Evolutionary conservation across 345 rosid species (phyloP), one percentile per base, ranked within the genome.

Genomic region (Camelina hispida): DNA sequence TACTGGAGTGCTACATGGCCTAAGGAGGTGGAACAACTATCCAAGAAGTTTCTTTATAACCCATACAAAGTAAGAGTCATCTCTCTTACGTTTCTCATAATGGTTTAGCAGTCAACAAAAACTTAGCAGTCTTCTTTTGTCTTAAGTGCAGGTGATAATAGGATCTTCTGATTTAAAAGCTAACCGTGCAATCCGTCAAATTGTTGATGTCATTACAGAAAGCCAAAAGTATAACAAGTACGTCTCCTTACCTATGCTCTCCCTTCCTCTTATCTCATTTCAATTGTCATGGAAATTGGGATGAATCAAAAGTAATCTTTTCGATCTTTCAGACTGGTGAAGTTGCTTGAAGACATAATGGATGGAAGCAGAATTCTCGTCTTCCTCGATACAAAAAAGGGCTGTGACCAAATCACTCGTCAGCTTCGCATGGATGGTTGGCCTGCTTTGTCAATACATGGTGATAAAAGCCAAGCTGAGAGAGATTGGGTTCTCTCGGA

Each of bases 1-100:
- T 96, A 96, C 74, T 93, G 98, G 99, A 96, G 99, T 86, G 99
- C 99, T 44, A 96, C 99, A 54, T 96, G 98, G 99, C 99, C 99
- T 7, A 96, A 93, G 83, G 99, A 96, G 77, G 99, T 96, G 61
- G 98, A 96, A 78, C 97, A 85, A 34, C 82, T 96, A 68, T 85
- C 99, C 9, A 87, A 80, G 72, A 85, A 96, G 76, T 96, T 86
- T 81, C 98, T 96, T 64, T 88, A 96, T 87, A 96, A 90, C 58
- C 87, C 99, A 28, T 96, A 96, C 87, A 93, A 96, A 88, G 98
- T 96, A 85, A 87, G 85, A 56, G 23, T 48, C 65, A 37, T 55
- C 22, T 69, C 52, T 37, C 32, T 34, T 18, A 20, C 11, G 60
- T 44, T 54, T 18, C 47, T 44, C 40, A 40, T 69, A 52, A 40